Conservation (phyloP, 2,329 filamentous ascomycete species). For the Fusarium xylarioides region DNA sequence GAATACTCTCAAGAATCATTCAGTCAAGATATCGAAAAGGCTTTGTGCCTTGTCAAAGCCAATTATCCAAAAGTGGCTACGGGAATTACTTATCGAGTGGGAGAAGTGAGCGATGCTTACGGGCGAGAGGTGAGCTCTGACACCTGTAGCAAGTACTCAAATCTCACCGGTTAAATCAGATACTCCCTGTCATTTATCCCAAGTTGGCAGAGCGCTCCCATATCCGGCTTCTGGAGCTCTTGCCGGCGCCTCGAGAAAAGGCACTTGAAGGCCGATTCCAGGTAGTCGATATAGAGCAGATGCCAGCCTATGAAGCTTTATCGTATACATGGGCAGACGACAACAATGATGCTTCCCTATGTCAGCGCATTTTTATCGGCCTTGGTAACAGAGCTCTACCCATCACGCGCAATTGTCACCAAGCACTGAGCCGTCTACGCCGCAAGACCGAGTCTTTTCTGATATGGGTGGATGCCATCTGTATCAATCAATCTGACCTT, state of each 20-base stretch:
- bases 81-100: neutral
- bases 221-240: slow-evolving; percentile 17
- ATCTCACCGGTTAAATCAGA: slow-evolving; percentile 1
- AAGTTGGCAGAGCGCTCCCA: neutral
- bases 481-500: slow-evolving; percentile 18
- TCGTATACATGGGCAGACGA: slow-evolving; percentile 29
- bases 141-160: neutral
- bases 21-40: neutral
- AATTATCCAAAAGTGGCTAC: neutral
- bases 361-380: slow-evolving; percentile 23
- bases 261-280: slow-evolving; percentile 13
- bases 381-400: slow-evolving; percentile 12
- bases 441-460: neutral
- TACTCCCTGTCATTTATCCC: slow-evolving; percentile 12
- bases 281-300: neutral
- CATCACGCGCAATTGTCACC: slow-evolving; percentile 19
- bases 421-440: slow-evolving; percentile 9
- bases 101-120: slow-evolving; percentile 10
- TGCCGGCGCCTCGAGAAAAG: neutral
- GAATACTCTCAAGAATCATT: neutral
- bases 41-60: neutral
- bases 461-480: slow-evolving; percentile 25
- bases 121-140: slow-evolving; percentile 10
- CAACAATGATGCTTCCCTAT: slow-evolving; percentile 2
- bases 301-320: slow-evolving; percentile 10